Conservation (phyloP, 106 monocot genomes). For the Platanthera guangdongensis region DNA sequence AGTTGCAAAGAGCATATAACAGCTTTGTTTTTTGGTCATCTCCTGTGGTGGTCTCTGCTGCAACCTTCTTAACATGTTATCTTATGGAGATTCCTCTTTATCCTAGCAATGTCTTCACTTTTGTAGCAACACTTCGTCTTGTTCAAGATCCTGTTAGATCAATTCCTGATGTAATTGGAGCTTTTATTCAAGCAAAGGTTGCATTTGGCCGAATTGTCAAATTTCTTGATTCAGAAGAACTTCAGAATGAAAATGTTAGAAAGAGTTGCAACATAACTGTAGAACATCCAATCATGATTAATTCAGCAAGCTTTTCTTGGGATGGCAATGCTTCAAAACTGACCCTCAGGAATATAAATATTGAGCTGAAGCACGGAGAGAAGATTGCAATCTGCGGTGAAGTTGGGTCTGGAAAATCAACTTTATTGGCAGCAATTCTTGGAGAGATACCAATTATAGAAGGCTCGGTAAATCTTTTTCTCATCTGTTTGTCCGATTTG, state of each 20-base stretch:
- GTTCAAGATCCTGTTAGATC: constrained; percentile 76
- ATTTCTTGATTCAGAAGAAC: constrained; percentile 64
- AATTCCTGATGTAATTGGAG: constrained; percentile 70
- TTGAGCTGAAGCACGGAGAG: constrained; percentile 45
- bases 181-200: constrained; percentile 66
- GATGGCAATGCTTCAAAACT: constrained; percentile 30
- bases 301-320: constrained; percentile 61
- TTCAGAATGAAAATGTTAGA: constrained; percentile 28
- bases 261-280: constrained; percentile 9
- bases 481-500: background rate
- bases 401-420: constrained; percentile 91
- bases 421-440: constrained; percentile 73
- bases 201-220: constrained; percentile 48
- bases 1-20: constrained; percentile 61
- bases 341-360: constrained; percentile 41
- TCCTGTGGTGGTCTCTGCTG: constrained; percentile 73
- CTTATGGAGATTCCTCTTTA: constrained; percentile 47
- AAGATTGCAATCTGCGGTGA: constrained; percentile 93
- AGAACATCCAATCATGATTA: constrained; percentile 24
- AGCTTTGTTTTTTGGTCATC: constrained; percentile 81
- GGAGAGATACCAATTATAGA: constrained; percentile 65
- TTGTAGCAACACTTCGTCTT: constrained; percentile 79
- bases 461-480: constrained; percentile 40
- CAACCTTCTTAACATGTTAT: constrained; percentile 67
- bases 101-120: constrained; percentile 77